phyloP scores from a whole-genome alignment of 768 basidiomycete species.

The Suillus placidus region DNA sequence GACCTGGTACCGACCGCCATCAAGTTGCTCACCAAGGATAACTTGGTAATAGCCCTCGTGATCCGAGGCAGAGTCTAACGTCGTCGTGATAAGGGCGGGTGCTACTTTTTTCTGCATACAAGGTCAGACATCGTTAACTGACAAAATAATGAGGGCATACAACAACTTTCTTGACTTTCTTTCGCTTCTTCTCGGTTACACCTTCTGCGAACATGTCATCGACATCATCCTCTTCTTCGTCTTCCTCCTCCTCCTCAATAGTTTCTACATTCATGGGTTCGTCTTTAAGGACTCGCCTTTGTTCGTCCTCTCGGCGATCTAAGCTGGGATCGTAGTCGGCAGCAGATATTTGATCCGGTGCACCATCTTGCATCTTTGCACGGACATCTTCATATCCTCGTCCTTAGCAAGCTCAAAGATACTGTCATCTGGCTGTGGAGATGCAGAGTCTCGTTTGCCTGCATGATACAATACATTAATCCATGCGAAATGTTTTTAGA shows the following conservation, averaged over 20 bases:
- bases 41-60: slow-evolving; percentile 95
- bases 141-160: slow-evolving; percentile 37
- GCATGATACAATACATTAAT: slow-evolving; percentile 10
- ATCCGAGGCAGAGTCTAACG: slow-evolving; percentile 89
- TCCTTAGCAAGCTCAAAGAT: slow-evolving; percentile 74
- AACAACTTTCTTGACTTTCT: slow-evolving; percentile 59
- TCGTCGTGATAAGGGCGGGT: slow-evolving; percentile 72
- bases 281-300: slow-evolving; percentile 56
- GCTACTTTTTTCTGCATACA: slow-evolving; percentile 46
- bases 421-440: slow-evolving; percentile 58
- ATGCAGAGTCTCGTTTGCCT: slow-evolving; percentile 57
- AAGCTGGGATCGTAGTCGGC: slow-evolving; percentile 90
- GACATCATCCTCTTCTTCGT: slow-evolving; percentile 81
- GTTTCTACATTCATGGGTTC: slow-evolving; percentile 42
- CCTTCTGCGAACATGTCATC: slow-evolving; percentile 95
- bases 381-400: slow-evolving; percentile 51
- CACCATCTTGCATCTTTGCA: slow-evolving; percentile 48
- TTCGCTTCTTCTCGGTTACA: slow-evolving; percentile 50
- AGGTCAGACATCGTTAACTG: slow-evolving; percentile 12
- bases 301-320: slow-evolving; percentile 85
- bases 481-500: neutral
- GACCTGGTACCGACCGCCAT: slow-evolving; percentile 91
- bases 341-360: slow-evolving; percentile 76
- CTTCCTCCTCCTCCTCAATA: slow-evolving; percentile 43
- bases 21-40: slow-evolving; percentile 92